Evolutionary conservation across 768 basidiomycete genomes (phyloP).

Genomic region (Clitopilus hobsonii): DNA sequence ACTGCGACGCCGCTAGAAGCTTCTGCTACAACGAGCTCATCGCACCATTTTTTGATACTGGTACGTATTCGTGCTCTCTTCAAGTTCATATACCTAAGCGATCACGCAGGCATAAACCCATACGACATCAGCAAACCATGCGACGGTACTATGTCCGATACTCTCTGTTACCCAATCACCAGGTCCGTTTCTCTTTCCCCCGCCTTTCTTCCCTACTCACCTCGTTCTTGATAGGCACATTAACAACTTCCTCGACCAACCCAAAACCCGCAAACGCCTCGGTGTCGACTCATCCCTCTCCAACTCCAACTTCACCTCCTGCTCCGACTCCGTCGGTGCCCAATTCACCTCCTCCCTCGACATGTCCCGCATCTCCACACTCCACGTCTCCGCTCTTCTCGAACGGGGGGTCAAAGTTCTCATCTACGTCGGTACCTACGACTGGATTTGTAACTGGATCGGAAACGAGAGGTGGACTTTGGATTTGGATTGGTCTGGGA

Average conservation of each 20-base stretch:
- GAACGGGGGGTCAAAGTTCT: slow-evolving; percentile 68
- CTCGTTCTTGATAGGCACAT: slow-evolving; percentile 39
- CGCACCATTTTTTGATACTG: slow-evolving; percentile 32
- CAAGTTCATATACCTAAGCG: not conserved
- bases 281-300: slow-evolving; percentile 52
- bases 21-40: slow-evolving; percentile 60
- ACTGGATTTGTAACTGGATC: slow-evolving; percentile 76
- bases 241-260: slow-evolving; percentile 54
- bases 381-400: slow-evolving; percentile 62
- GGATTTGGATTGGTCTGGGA: slow-evolving; percentile 67
- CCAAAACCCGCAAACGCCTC: slow-evolving; percentile 45
- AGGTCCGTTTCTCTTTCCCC: slow-evolving; percentile 14
- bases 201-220: not conserved
- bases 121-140: slow-evolving; percentile 71
- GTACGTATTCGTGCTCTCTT: slow-evolving; percentile 20
- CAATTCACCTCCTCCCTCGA: slow-evolving; percentile 49
- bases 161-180: slow-evolving; percentile 58
- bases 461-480: slow-evolving; percentile 73
- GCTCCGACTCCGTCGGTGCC: slow-evolving; percentile 30
- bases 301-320: slow-evolving; percentile 27
- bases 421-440: slow-evolving; percentile 66
- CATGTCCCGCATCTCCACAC: slow-evolving; percentile 35
- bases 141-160: slow-evolving; percentile 38
- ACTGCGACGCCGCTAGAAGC: slow-evolving; percentile 54
- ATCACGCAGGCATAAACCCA: slow-evolving; percentile 38